These are phyloP conservation scores for Boletus vinaceobasis DNA, from an alignment of 768 basidiomycete species.

Conservation along the genomic window DNA sequence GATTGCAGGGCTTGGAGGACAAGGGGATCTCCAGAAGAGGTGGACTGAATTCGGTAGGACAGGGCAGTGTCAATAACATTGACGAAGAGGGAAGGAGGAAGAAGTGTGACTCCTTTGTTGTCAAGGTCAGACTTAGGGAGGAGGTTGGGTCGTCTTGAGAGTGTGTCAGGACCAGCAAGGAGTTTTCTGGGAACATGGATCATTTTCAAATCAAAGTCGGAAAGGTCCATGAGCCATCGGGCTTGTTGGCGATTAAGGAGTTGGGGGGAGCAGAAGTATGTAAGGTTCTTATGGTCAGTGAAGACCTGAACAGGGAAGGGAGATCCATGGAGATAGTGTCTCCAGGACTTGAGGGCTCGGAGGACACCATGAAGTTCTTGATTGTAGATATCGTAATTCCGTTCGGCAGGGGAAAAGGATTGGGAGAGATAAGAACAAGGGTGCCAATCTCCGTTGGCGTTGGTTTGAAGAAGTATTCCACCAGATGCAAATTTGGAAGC, in stretches of 20 bases:
- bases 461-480: accelerated
- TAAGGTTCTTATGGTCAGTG: background rate
- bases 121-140: background rate
- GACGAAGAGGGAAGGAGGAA: too few relatives aligned
- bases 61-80: accelerated
- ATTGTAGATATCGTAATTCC: background rate
- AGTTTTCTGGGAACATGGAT: accelerated
- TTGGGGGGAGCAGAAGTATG: background rate
- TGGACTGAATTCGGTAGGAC: accelerated
- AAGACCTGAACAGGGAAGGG: accelerated
- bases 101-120: accelerated
- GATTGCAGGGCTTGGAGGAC: background rate
- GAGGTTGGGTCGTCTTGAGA: accelerated
- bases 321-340: background rate
- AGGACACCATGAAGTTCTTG: background rate
- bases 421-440: background rate
- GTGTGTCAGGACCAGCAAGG: accelerated
- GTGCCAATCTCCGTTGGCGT: background rate
- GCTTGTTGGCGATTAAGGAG: accelerated
- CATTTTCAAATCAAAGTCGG: background rate
- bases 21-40: too few relatives aligned
- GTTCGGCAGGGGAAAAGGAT: accelerated
- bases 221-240: background rate
- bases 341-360: background rate
- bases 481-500: background rate